Percentiles rank a stretch among this genome's conserved stretches.
phyloP scores from a whole-genome alignment of 352 stramenopile genomes.

The Plasmopara muralis region DNA sequence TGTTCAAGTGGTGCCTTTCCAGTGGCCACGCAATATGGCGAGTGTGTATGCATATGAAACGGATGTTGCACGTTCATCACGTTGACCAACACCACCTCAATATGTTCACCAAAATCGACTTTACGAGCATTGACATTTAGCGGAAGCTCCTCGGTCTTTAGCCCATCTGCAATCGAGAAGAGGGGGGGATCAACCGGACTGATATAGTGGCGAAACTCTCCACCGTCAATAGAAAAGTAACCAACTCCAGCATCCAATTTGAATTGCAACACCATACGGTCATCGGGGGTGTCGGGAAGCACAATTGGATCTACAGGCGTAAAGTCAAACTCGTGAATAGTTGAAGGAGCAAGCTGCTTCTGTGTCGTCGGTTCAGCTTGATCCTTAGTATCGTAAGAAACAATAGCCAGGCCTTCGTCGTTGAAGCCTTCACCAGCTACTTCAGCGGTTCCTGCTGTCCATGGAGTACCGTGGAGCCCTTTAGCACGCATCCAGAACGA shows the following conservation, averaged over 20 bases:
- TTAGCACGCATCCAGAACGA: conserved; percentile 31
- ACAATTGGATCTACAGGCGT: not conserved
- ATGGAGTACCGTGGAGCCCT: conserved; percentile 18
- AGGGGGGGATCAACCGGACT: conserved; percentile 16
- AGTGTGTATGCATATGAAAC: conserved; percentile 36
- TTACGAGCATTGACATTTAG: conserved; percentile 11
- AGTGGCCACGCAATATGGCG: conserved; percentile 24
- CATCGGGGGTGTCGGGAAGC: not conserved
- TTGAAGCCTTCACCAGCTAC: conserved; percentile 15
- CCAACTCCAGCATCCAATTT: conserved; percentile 25
- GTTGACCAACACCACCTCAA: conserved; percentile 32
- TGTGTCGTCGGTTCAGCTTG: not conserved
- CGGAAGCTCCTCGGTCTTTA: conserved; percentile 19
- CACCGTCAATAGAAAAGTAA: conserved; percentile 22
- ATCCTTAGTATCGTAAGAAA: conserved; percentile 1
- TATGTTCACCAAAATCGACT: conserved; percentile 23
- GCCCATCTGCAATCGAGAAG: conserved; percentile 18
- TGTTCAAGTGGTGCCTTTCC: conserved; percentile 20
- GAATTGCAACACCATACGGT: not conserved
- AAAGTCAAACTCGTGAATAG: not conserved
- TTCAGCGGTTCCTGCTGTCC: conserved; percentile 15
- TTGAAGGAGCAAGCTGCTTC: not conserved
- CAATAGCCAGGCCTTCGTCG: conserved; percentile 18
- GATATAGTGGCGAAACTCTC: conserved; percentile 17
- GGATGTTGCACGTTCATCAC: conserved; percentile 28